Evolutionary conservation across 345 rosid genomes (phyloP), one percentile per base, ranked within the genome.

Genomic region (Citrus maxima): DNA sequence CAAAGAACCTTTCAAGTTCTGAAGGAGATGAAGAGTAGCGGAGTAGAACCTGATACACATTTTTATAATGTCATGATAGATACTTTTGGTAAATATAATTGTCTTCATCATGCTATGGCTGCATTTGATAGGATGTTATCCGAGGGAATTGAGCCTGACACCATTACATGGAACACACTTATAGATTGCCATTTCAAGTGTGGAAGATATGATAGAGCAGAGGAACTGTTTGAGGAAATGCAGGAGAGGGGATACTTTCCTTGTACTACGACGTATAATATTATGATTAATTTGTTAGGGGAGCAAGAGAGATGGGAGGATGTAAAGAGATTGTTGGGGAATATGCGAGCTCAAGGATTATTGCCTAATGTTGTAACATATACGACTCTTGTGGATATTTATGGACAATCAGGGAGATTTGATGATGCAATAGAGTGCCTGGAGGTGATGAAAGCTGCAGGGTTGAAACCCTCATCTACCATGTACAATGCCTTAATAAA

Each of bases 401-500:
- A 91, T 85, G 99, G 99, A 37, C 84, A 89, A 77, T 93, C 99
- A 0, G 98, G 99, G 54, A 89, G 92, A 76, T 96, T 96, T 84
- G 79, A 78, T 56, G 99, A 94, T 60, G 99, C 99, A 2, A 87
- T 91, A 54, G 95, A 91, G 68, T 93, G 97, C 85, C 85, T 96
- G 86, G 97, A 93, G 61, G 93, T 81, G 78, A 91, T 96, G 99
- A 96, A 96, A 79, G 81, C 93, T 58, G 85, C 86, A 5, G 97
- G 98, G 55, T 75, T 93, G 77, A 89, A 81, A 70, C 99, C 98
- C 55, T 89, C 95, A 21, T 87, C 94, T 7, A 89, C 99, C 28
- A 91, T 93, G 97, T 96, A 93, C 82, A 94, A 96, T 84, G 99
- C 99, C 0, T 87, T 96, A 81, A 91, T 96, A 86, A 94, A 96